Conservation (phyloP, 495 filamentous ascomycete species). For the Neurospora sp. region DNA sequence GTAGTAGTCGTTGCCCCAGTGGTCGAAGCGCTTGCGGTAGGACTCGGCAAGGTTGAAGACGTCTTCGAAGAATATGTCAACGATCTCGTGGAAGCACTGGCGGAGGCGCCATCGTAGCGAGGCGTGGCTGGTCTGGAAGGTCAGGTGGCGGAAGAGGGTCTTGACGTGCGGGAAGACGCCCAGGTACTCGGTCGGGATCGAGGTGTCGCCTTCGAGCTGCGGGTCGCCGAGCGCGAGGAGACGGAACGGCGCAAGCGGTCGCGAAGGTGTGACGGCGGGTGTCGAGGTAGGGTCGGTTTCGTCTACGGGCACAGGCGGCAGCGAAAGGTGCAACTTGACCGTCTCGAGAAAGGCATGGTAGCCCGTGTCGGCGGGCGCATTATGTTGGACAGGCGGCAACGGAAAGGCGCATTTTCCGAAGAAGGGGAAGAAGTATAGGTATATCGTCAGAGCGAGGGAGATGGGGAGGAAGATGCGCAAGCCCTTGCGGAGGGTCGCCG, state of each 20-base stretch:
- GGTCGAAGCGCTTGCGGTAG: conserved; percentile 69
- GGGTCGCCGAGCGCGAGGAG: conserved; percentile 89
- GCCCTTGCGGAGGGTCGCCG: conserved; percentile 48
- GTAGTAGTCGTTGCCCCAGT: conserved; percentile 90
- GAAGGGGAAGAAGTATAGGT: conserved; percentile 83
- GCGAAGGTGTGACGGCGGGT: conserved; percentile 13
- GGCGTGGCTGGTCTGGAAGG: conserved; percentile 30
- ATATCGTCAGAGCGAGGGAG: conserved; percentile 55
- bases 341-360: conserved; percentile 36
- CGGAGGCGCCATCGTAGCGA: conserved; percentile 37
- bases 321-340: conserved; percentile 31
- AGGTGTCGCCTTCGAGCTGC: conserved; percentile 88
- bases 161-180: conserved; percentile 49
- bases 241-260: conserved; percentile 59
- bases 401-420: conserved; percentile 79
- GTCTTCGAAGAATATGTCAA: conserved; percentile 50
- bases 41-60: conserved; percentile 51
- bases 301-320: not conserved
- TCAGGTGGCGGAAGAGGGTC: conserved; percentile 41
- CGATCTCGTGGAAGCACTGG: conserved; percentile 39
- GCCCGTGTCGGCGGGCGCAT: conserved; percentile 16
- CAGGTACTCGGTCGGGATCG: conserved; percentile 53
- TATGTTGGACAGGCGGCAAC: conserved; percentile 28
- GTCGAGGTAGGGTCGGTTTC: conserved; percentile 11
- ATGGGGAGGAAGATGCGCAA: conserved; percentile 60